A percentile compares a stretch with the other conserved stretches of the same genome.
These are phyloP conservation scores for Phytophthora nicotianae DNA, from an alignment of 352 stramenopile genomes.

Conservation along the genomic window DNA sequence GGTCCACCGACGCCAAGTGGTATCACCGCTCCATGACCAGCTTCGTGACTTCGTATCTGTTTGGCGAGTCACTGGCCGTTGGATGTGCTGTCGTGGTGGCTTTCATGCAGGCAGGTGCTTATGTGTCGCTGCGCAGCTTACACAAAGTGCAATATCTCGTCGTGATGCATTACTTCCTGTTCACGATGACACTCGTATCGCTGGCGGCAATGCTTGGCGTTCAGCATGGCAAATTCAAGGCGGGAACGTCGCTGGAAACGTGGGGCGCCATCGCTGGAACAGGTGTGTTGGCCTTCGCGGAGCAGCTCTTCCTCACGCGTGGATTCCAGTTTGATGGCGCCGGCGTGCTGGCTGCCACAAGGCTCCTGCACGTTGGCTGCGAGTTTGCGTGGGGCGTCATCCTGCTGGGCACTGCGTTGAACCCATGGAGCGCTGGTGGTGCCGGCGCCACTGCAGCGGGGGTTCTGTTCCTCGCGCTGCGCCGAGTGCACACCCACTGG, in stretches of 20 bases:
- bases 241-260: conserved; percentile 19
- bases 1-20: conserved; percentile 32
- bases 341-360: conserved; percentile 53
- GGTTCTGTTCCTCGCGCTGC: conserved; percentile 28
- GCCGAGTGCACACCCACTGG: conserved; percentile 38
- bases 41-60: conserved; percentile 33
- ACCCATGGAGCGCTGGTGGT: conserved; percentile 50
- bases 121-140: conserved; percentile 49
- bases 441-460: conserved; percentile 43
- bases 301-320: conserved; percentile 62
- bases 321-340: conserved; percentile 68
- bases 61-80: conserved; percentile 37
- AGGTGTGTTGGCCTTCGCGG: conserved; percentile 48
- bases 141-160: conserved; percentile 57
- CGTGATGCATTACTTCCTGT: conserved; percentile 69
- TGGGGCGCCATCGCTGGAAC: conserved; percentile 43
- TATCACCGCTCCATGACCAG: conserved; percentile 33
- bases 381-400: conserved; percentile 57
- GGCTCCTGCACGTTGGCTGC: conserved; percentile 57
- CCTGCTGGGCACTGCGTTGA: conserved; percentile 45
- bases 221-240: conserved; percentile 40
- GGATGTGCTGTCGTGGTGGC: conserved; percentile 37
- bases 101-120: conserved; percentile 42
- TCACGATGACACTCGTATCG: conserved; percentile 48
- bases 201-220: conserved; percentile 32